Evolutionary conservation across 106 monocot genomes (phyloP), one percentile per base, ranked within the genome.

Genomic region (Dendrobium officinale): DNA sequence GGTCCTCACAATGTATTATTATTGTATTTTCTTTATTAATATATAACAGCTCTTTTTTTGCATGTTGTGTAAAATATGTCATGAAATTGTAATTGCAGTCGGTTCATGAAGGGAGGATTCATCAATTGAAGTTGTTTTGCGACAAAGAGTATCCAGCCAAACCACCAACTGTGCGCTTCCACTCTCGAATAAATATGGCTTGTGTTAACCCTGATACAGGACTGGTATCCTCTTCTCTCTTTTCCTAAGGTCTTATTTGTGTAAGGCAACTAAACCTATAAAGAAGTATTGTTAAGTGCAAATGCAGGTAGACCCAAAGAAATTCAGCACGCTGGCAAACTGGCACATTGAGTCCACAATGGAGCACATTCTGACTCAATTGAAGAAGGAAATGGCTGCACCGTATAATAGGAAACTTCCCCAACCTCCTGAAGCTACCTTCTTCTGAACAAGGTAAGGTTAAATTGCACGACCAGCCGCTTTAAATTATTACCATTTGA

Each of bases 121-220:
- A 83, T 51, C 82, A 83, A 78, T 49, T 83, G 48, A 83, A 83
- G 78, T 17, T 83, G 40, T 83, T 83, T 55, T 83, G 82, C 42
- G 82, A 83, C 49, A 83, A 83, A 49, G 82, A 83, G 72, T 83
- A 83, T 26, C 82, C 82, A 10, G 82, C 78, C 48, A 83, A 83
- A 33, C 82, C 82, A 68, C 82, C 82, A 0, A 48, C 45, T 8
- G 82, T 83, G 20, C 82, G 82, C 0, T 83, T 83, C 48, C 82
- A 83, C 55, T 83, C 82, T 24, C 77, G 82, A 72, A 78, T 83
- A 78, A 78, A 83, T 42, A 78, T 83, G 82, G 56, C 72, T 37
- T 83, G 82, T 78, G 78, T 83, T 72, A 83, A 83, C 49, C 78
- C 54, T 55, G 78, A 83, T 6, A 83, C 77, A 24, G 82, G 82